Percentiles rank a stretch among this genome's conserved stretches.
phyloP scores from a whole-genome alignment of 1,284 basidiomycete species.

The Sanghuangporus sanghuang region DNA sequence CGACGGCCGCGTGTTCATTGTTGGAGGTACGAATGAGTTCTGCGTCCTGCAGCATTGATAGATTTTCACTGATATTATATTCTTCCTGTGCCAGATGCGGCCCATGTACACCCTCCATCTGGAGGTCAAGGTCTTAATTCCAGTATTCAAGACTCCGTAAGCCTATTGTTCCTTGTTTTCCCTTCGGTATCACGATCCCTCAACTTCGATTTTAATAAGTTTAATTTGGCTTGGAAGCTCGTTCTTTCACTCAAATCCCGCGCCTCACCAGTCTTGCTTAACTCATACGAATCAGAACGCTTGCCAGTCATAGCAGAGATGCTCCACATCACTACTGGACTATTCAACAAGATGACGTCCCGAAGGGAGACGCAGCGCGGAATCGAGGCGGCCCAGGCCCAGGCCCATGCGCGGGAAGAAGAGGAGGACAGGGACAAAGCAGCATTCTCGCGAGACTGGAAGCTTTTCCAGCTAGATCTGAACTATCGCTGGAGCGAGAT shows the following conservation, averaged over 20 bases:
- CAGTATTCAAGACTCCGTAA: slow-evolving; percentile 35
- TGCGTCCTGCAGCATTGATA: not conserved
- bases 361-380: not conserved
- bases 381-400: not conserved
- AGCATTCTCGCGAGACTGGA: slow-evolving; percentile 1
- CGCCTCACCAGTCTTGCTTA: slow-evolving; percentile 28
- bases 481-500: slow-evolving; percentile 22
- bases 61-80: not conserved
- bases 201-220: slow-evolving; percentile 20
- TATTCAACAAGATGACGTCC: not conserved
- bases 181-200: not conserved
- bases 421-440: not conserved
- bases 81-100: slow-evolving; percentile 29
- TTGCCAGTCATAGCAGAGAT: slow-evolving; percentile 36
- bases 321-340: slow-evolving; percentile 22
- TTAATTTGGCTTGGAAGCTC: slow-evolving; percentile 40
- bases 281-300: slow-evolving; percentile 33
- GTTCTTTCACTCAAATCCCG: slow-evolving; percentile 31
- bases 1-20: slow-evolving; percentile 31
- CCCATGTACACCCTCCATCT: slow-evolving; percentile 38
- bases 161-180: slow-evolving; percentile 5
- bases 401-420: no score
- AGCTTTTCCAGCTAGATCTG: slow-evolving; percentile 20
- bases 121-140: slow-evolving; percentile 42
- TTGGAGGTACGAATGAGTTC: slow-evolving; percentile 28